Evolutionary conservation across 208 protist species (phyloP), one percentile per base, ranked within the genome.

Genomic region (Trypanosoma melophagium): DNA sequence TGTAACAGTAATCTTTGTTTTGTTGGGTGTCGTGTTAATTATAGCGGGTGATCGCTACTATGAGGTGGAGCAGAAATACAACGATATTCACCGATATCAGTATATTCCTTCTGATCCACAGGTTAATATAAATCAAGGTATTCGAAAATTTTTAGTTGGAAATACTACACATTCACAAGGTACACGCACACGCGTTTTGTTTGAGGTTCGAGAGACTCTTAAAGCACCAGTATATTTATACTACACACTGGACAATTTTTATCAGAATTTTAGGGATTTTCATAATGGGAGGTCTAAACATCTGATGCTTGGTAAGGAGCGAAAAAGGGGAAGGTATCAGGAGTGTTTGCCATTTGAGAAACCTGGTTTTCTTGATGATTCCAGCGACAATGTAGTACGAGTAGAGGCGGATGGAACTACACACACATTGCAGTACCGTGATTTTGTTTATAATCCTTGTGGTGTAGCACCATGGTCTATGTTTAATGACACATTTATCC

Each of bases 231-330:
- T 99, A 38, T 99, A 97, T 76, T 73, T 99, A 65, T 99, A 99
- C 74, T 99, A 99, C 78, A 88, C 89, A 74, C 70, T 99, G 0
- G 76, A 81, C 19, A 97, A 98, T 67, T 98, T 98, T 66, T 98
- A 97, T 79, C 98, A 99, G 72, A 99, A 99, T 75, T 90, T 98
- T 76, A 79, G 97, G 41, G 75, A 86, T 51, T 99, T 99, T 79
- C 89, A 90, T 68, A 61, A 85, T 35, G 81, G 86, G 35, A 73
- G 83, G 25, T 81, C 66, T 35, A 76, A 67, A 41, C 38, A 64
- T 66, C 89, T 95, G 80, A 67, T 97, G 25, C 60, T 42, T 17
- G 93, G 90, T 12, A 76, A 71, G 40, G 38, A 69, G 13, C 77
- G 68, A 10, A 49, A 71, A 12, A 72, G 47, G 25, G 73, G 69